A percentile compares a stretch with the other conserved stretches of the same genome.
Evolutionary conservation across 176 grass and related monocot genomes (phyloP).

Genomic region (Hyparrhenia diplandra): DNA sequence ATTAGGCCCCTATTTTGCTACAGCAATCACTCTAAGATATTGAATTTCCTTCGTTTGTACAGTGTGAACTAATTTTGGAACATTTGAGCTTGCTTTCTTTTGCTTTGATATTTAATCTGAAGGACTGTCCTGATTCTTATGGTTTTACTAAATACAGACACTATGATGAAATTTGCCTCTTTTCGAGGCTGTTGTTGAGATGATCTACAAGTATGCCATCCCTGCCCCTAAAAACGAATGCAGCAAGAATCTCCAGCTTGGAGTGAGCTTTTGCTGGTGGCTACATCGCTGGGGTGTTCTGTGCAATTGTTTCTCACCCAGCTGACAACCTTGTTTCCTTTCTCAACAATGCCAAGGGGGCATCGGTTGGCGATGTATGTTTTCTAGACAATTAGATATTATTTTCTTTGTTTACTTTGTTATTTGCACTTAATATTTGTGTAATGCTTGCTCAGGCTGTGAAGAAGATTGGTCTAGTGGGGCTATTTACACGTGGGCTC

Average conservation of each 20-base stretch:
- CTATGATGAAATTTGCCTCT: slow-evolving; percentile 87
- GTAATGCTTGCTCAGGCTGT: slow-evolving; percentile 53
- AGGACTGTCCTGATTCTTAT: neutral
- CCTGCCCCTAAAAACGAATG: slow-evolving; percentile 62
- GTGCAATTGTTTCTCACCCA: slow-evolving; percentile 73
- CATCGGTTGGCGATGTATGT: slow-evolving; percentile 68
- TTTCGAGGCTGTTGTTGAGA: slow-evolving; percentile 71
- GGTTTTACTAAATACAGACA: slow-evolving; percentile 44
- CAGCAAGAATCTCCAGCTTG: slow-evolving; percentile 74
- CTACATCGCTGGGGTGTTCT: slow-evolving; percentile 71
- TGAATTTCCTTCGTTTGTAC: neutral
- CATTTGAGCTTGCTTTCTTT: neutral
- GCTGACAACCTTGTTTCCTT: slow-evolving; percentile 82
- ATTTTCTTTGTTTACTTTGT: neutral
- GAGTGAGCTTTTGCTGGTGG: slow-evolving; percentile 79
- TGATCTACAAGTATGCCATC: slow-evolving; percentile 67
- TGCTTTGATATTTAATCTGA: neutral
- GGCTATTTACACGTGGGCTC: slow-evolving; percentile 67
- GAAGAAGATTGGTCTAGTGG: slow-evolving; percentile 69
- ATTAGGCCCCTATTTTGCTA: neutral
- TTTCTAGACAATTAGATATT: neutral
- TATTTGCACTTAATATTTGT: neutral
- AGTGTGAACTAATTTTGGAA: neutral
- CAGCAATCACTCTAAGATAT: neutral
- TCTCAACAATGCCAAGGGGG: slow-evolving; percentile 68